Conservation (phyloP, 306 rosid species). For the Glycine soja region DNA sequence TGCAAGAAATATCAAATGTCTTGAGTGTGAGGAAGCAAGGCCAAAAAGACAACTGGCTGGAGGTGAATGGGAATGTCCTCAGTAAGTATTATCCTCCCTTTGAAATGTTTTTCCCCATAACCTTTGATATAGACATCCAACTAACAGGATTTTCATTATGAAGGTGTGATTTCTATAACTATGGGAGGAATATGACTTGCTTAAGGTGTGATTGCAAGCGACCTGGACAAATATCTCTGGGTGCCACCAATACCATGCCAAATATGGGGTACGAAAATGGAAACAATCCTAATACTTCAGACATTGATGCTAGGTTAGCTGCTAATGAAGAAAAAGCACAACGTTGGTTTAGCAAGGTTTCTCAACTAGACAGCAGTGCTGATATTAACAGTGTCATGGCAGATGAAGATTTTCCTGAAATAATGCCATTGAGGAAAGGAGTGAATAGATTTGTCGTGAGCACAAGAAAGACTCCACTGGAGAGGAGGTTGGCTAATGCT, state of each 20-base stretch:
- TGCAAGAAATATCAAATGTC: constrained; percentile 86
- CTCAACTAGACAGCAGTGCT: constrained; percentile 75
- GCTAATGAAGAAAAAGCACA: constrained; percentile 95
- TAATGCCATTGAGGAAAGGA: constrained; percentile 96
- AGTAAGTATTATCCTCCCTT: constrained; percentile 64
- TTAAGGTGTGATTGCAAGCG: constrained; percentile 94
- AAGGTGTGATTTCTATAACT: constrained; percentile 91
- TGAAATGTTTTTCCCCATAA: constrained; percentile 29
- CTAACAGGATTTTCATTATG: constrained; percentile 40
- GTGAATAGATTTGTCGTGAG: constrained; percentile 93
- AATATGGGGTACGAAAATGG: constrained; percentile 55
- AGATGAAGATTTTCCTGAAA: constrained; percentile 94
- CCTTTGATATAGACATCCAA: constrained; percentile 40
- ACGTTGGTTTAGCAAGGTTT: constrained; percentile 89
- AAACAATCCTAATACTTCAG: constrained; percentile 47
- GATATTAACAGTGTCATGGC: constrained; percentile 62
- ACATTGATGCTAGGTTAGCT: constrained; percentile 65
- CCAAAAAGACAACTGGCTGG: constrained; percentile 88
- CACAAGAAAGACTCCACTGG: constrained; percentile 85
- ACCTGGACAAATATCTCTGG: constrained; percentile 66
- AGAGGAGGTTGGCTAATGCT: constrained; percentile 75
- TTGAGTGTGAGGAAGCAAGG: constrained; percentile 88
- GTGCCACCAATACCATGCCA: constrained; percentile 45
- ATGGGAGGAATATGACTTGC: constrained; percentile 77
- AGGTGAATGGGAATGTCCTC: constrained; percentile 99